Conservation (phyloP, 805 yeast genomes). For the Yamadazyma insecticola region DNA sequence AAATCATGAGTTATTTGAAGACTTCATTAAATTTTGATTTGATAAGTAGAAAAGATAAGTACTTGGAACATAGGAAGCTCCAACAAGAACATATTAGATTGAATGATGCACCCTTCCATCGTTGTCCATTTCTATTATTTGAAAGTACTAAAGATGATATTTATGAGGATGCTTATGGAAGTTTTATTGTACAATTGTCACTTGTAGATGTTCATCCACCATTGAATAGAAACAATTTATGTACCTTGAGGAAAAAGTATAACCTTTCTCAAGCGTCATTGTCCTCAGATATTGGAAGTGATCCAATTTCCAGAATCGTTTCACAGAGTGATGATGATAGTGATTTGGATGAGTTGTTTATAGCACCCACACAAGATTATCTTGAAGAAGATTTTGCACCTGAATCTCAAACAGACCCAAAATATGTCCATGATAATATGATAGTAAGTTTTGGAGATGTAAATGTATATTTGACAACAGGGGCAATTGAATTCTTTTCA, state of each 20-base stretch:
- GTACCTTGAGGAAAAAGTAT: too few relatives aligned
- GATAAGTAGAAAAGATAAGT: constrained; percentile 49
- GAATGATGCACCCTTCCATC: constrained; percentile 81
- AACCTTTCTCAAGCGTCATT: too few relatives aligned
- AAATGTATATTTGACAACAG: constrained; percentile 44
- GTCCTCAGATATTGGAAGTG: too few relatives aligned
- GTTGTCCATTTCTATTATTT: constrained; percentile 68
- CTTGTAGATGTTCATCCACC: constrained; percentile 65
- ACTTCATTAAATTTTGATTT: constrained; percentile 61
- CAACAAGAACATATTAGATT: constrained; percentile 64
- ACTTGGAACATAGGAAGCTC: constrained; percentile 38
- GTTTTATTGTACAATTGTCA: constrained; percentile 56
- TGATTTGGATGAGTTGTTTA: constrained; percentile 1
- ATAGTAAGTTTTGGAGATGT: constrained; percentile 52
- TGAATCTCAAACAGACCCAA: constrained; percentile 25
- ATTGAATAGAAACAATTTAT: constrained; percentile 27
- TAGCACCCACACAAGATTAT: constrained; percentile 23
- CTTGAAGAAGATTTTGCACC: constrained; percentile 30
- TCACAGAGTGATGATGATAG: too few relatives aligned
- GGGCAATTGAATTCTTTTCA: constrained; percentile 33
- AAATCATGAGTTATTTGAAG: constrained; percentile 35
- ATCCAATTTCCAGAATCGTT: too few relatives aligned
- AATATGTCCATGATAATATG: constrained; percentile 49
- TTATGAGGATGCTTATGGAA: constrained; percentile 48
- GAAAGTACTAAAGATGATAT: constrained; percentile 41